Conservation (phyloP, 495 filamentous ascomycete genomes). For the Lasiosphaeria ovina region DNA sequence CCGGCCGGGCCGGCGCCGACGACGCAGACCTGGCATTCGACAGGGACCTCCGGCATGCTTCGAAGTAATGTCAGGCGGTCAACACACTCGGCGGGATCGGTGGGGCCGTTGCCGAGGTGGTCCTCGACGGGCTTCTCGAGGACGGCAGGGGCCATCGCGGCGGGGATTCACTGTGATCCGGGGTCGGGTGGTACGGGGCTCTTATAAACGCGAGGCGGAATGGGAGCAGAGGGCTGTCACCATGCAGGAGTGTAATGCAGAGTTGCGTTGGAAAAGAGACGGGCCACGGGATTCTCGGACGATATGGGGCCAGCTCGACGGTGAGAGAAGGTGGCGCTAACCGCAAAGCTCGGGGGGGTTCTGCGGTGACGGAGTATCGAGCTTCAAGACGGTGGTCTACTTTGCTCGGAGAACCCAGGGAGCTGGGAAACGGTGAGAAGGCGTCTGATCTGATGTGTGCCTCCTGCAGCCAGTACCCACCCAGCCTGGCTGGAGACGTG, state of each 20-base stretch:
- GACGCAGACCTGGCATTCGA: constrained; percentile 56
- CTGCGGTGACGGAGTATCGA: not conserved
- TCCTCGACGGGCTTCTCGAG: constrained; percentile 30
- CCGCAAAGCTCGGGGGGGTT: not conserved
- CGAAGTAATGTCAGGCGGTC: constrained; percentile 37
- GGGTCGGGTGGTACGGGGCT: not conserved
- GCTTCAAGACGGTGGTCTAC: not conserved
- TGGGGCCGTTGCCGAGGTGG: constrained; percentile 22
- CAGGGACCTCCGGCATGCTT: constrained; percentile 37
- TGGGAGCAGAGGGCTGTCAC: not conserved
- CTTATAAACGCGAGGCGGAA: not conserved
- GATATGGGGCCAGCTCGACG: not conserved
- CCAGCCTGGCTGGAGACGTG: too few species aligned
- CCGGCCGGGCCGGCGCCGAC: constrained; percentile 71
- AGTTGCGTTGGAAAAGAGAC: not conserved
- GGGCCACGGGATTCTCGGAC: not conserved
- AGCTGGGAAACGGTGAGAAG: not conserved
- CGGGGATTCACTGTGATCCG: not conserved
- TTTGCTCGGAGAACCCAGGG: constrained; percentile 1
- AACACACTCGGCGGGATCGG: constrained; percentile 27
- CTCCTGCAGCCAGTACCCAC: too few species aligned
- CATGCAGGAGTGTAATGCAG: not conserved
- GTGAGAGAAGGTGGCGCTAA: too few species aligned
- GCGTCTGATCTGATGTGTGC: not conserved
- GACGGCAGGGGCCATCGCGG: constrained; percentile 29